A percentile compares a stretch with the other conserved stretches of the same genome.
These are phyloP conservation scores for Mycena pura DNA, from an alignment of 768 basidiomycete genomes.

Conservation along the genomic window DNA sequence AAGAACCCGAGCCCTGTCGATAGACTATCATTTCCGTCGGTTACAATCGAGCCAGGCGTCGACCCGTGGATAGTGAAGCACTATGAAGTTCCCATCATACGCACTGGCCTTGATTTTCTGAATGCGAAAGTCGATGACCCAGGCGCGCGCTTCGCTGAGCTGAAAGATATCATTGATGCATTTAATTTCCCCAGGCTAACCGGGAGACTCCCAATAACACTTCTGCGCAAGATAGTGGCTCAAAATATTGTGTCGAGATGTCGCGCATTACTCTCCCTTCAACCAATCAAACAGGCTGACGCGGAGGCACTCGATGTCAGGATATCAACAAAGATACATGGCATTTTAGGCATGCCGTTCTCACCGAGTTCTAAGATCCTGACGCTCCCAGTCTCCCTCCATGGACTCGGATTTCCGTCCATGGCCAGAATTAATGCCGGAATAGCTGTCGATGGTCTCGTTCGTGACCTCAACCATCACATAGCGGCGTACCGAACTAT, in stretches of 20 bases:
- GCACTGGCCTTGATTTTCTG: constrained; percentile 6
- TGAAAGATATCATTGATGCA: constrained; percentile 3
- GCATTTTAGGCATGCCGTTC: constrained; percentile 7
- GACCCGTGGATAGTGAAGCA: neutral
- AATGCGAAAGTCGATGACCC: constrained; percentile 8
- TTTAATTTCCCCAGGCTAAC: constrained; percentile 9
- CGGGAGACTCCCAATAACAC: neutral
- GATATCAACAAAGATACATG: neutral
- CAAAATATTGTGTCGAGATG: constrained; percentile 8
- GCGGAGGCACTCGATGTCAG: constrained; percentile 1
- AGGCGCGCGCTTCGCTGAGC: neutral
- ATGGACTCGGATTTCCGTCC: constrained; percentile 18
- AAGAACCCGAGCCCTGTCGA: neutral
- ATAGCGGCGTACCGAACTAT: constrained; percentile 15
- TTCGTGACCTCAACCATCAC: constrained; percentile 27
- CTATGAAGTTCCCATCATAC: neutral
- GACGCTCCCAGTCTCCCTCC: neutral
- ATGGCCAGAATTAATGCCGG: constrained; percentile 10
- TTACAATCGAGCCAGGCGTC: neutral
- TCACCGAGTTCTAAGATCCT: constrained; percentile 1
- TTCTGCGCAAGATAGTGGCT: neutral
- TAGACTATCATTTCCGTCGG: neutral
- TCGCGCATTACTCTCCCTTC: constrained; percentile 6
- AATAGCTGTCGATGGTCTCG: constrained; percentile 10
- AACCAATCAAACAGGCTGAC: constrained; percentile 14